A percentile compares a stretch with the other conserved stretches of the same genome.
Conservation (phyloP, 1,284 basidiomycete species). For the Exobasidium cylindrosporum region DNA sequence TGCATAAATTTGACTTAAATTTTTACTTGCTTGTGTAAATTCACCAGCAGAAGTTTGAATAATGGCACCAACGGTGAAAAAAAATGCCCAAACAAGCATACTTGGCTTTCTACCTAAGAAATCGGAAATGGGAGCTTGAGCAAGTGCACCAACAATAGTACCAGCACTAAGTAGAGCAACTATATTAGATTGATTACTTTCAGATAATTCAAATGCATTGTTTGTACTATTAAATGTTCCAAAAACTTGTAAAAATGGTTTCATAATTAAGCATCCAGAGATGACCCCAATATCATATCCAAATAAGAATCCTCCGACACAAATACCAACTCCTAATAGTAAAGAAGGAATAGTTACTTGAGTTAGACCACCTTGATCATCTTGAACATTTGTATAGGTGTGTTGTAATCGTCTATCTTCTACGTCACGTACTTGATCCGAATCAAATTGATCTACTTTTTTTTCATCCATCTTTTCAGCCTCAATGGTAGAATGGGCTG, state of each 20-base stretch:
- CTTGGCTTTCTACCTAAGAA: conserved; percentile 67
- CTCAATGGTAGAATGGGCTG: not conserved
- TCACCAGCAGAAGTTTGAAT: conserved; percentile 40
- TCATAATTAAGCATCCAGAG: conserved; percentile 35
- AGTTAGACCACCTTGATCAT: not conserved
- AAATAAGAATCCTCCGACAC: conserved; percentile 20
- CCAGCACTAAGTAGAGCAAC: conserved; percentile 71
- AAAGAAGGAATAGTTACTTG: conserved; percentile 6
- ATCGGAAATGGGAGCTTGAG: conserved; percentile 60
- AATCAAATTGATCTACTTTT: too few relatives aligned
- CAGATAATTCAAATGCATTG: not conserved
- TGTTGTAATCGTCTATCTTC: not conserved
- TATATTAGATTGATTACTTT: conserved; percentile 60
- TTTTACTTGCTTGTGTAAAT: conserved; percentile 16
- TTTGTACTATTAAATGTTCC: conserved; percentile 15
- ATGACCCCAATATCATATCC: conserved; percentile 34
- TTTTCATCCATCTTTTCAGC: not conserved
- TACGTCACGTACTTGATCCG: not conserved
- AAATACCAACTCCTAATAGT: conserved; percentile 12
- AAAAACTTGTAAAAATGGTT: conserved; percentile 31
- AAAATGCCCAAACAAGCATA: conserved; percentile 58
- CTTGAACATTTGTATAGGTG: not conserved
- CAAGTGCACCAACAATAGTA: conserved; percentile 67
- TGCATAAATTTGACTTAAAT: conserved; percentile 28
- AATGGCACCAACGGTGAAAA: conserved; percentile 40